phyloP scores from a whole-genome alignment of 208 protist species.

The Acanthamoeba comandoni region DNA sequence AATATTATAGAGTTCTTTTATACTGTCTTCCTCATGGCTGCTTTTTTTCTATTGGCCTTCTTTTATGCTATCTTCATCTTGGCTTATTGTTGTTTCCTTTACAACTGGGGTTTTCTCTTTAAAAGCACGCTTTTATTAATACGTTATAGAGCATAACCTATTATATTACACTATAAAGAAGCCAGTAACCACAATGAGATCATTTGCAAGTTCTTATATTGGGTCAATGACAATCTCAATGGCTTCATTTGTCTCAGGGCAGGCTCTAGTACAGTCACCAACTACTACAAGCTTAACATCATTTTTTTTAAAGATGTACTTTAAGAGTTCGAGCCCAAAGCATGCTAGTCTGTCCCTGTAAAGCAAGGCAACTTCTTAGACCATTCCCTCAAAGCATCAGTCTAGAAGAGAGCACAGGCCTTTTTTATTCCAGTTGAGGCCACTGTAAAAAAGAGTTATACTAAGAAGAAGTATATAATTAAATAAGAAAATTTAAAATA shows the following conservation, averaged over 20 bases:
- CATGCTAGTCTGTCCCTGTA: not conserved
- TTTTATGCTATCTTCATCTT: conserved; percentile 20
- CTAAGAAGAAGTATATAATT: too few species aligned
- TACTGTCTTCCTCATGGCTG: conserved; percentile 10
- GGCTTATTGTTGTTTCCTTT: conserved; percentile 41
- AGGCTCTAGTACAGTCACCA: conserved; percentile 22
- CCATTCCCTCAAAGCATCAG: conserved; percentile 34
- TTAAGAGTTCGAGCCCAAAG: not conserved
- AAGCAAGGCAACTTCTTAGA: conserved; percentile 43
- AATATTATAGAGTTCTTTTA: too few species aligned
- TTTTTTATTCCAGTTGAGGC: conserved; percentile 32
- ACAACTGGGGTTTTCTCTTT: not conserved
- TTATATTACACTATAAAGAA: conserved; percentile 58
- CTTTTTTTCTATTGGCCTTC: conserved; percentile 3
- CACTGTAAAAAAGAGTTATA: not conserved
- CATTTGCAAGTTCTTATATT: conserved; percentile 30
- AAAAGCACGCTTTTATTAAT: not conserved
- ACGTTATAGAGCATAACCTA: conserved; percentile 28
- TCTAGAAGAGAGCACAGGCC: conserved; percentile 3
- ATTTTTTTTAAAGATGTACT: not conserved
- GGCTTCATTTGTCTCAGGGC: not conserved
- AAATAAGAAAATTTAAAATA: conserved; percentile 6
- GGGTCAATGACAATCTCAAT: conserved; percentile 45
- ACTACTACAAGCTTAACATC: not conserved
- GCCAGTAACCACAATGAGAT: conserved; percentile 36